These are phyloP conservation scores for Nannizziopsis barbatae DNA, from an alignment of 2,329 filamentous ascomycete genomes.

Conservation along the genomic window DNA sequence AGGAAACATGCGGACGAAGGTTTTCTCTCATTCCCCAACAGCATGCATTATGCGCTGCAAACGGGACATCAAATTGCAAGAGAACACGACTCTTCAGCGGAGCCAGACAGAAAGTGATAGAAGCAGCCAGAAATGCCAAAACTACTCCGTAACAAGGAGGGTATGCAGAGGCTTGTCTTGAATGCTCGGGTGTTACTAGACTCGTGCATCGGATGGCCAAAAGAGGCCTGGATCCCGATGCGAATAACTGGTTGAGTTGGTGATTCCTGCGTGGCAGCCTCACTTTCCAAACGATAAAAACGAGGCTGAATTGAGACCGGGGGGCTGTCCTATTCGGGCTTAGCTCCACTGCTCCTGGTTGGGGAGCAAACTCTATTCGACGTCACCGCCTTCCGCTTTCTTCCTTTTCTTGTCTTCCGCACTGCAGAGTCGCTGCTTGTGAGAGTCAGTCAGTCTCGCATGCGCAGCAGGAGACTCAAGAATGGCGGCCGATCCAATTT, in stretches of 20 bases:
- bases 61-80: constrained; percentile 6
- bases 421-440: no score
- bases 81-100: not conserved
- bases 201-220: not conserved
- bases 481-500: no score
- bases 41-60: constrained; percentile 1
- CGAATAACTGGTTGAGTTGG: constrained; percentile 1
- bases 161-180: no score
- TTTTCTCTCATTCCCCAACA: not conserved
- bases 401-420: no score
- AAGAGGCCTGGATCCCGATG: not conserved
- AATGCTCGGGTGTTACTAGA: not conserved
- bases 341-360: not conserved
- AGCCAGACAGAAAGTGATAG: not conserved
- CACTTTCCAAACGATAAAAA: constrained; percentile 7
- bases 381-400: constrained; percentile 5
- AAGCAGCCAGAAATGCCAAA: not conserved
- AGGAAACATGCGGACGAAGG: no score
- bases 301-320: not conserved
- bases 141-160: not conserved
- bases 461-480: no score
- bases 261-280: not conserved
- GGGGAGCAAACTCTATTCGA: not conserved
- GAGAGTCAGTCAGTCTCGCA: no score
- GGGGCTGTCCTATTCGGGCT: not conserved